phyloP scores from a whole-genome alignment of 306 rosid species.

The Rubus parviflorus region DNA sequence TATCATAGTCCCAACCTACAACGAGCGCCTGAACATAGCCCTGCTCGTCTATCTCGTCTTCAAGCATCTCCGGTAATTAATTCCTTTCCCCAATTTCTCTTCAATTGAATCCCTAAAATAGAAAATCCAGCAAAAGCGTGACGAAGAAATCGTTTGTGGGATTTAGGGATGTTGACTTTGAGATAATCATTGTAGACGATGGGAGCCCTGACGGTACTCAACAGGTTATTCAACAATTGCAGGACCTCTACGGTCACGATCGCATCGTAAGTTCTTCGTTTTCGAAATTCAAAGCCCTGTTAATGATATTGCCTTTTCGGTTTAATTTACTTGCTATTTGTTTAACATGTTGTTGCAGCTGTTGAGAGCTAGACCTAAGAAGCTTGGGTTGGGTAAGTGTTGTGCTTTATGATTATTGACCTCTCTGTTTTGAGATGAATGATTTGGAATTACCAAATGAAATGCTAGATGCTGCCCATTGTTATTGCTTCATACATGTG shows the following conservation, averaged over 20 bases:
- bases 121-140: not conserved
- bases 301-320: not conserved
- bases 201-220: conserved; percentile 99
- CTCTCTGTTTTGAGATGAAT: not conserved
- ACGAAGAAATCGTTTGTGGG: not conserved
- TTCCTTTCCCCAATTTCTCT: conserved; percentile 9
- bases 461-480: not conserved
- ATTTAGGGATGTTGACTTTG: conserved; percentile 78
- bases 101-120: not conserved
- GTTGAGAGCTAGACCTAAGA: conserved; percentile 82
- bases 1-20: conserved; percentile 84
- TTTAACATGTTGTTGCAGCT: conserved; percentile 48
- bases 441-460: conserved; percentile 27
- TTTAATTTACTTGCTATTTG: not conserved
- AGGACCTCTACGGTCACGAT: conserved; percentile 80
- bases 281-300: conserved; percentile 2
- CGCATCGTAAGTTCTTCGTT: conserved; percentile 59
- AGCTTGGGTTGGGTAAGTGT: conserved; percentile 82
- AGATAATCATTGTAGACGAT: conserved; percentile 85
- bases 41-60: conserved; percentile 83
- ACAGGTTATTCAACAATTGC: conserved; percentile 78
- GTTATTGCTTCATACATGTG: not conserved
- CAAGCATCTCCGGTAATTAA: conserved; percentile 71
- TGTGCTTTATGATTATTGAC: not conserved
- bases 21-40: conserved; percentile 89